These are phyloP conservation scores for Silybum marianum DNA, from an alignment of 129 eudicot genomes.

Conservation along the genomic window DNA sequence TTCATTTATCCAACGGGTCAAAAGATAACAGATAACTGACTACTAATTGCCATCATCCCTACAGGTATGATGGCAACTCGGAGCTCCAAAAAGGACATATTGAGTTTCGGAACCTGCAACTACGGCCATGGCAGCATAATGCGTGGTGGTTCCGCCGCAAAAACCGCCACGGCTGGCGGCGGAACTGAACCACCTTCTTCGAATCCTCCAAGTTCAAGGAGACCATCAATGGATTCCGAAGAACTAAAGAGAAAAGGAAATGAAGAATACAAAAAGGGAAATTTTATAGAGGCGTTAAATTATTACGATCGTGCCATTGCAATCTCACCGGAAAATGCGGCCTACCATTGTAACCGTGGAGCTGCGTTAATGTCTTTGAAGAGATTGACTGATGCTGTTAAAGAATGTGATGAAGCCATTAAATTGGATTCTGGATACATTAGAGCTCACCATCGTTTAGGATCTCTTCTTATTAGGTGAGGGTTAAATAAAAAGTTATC, in stretches of 20 bases:
- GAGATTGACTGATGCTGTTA: slow-evolving; percentile 64
- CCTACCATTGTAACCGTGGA: slow-evolving; percentile 65
- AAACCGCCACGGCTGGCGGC: slow-evolving; percentile 3
- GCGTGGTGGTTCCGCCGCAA: slow-evolving; percentile 52
- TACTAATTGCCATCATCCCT: too few relatives aligned
- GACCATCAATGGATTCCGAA: slow-evolving; percentile 48
- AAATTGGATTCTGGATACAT: slow-evolving; percentile 64
- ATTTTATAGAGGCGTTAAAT: slow-evolving; percentile 59
- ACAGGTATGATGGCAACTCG: slow-evolving; percentile 62
- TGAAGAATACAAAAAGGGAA: slow-evolving; percentile 56
- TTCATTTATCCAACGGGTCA: too few relatives aligned
- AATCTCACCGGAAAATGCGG: slow-evolving; percentile 63
- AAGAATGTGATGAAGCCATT: slow-evolving; percentile 79
- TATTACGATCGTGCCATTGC: slow-evolving; percentile 68
- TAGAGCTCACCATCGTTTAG: slow-evolving; percentile 81
- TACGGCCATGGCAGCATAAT: slow-evolving; percentile 96
- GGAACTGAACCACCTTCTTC: slow-evolving; percentile 2
- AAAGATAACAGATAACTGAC: too few relatives aligned
- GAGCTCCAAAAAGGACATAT: slow-evolving; percentile 53
- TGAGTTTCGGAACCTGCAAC: slow-evolving; percentile 64
- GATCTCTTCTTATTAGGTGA: slow-evolving; percentile 81
- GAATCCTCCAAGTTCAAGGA: not conserved
- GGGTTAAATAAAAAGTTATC: slow-evolving; percentile 3
- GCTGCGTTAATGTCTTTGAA: slow-evolving; percentile 73
- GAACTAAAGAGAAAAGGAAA: slow-evolving; percentile 68